Percentiles rank a stretch among this genome's conserved stretches.
phyloP scores from a whole-genome alignment of 768 basidiomycete genomes.

The Boletus reticuloceps region DNA sequence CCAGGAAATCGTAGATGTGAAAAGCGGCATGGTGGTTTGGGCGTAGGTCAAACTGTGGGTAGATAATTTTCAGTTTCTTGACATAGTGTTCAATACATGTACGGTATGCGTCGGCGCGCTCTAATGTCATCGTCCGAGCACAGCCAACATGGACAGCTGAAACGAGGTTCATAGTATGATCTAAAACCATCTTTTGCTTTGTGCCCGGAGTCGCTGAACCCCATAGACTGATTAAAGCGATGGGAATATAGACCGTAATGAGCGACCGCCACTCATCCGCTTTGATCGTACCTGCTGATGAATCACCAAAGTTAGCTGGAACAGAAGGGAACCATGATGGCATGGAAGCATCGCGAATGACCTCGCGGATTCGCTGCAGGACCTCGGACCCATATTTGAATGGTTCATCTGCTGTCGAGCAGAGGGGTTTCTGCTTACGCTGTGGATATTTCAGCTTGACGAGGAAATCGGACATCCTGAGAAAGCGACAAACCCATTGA shows the following conservation, averaged over 20 bases:
- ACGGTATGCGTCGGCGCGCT: conserved; percentile 11
- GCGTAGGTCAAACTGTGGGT: conserved; percentile 10
- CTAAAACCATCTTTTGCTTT: background rate
- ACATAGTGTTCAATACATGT: conserved; percentile 21
- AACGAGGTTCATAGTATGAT: conserved; percentile 32
- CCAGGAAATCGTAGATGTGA: conserved; percentile 32
- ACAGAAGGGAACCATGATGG: background rate
- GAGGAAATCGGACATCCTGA: too few species aligned
- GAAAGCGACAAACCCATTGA: background rate
- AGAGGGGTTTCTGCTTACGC: too few species aligned
- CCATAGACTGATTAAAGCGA: background rate
- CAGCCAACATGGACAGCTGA: conserved; percentile 24
- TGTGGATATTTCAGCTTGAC: too few species aligned
- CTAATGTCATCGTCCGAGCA: conserved; percentile 6
- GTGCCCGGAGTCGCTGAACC: background rate
- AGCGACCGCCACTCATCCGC: background rate
- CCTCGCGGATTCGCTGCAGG: background rate
- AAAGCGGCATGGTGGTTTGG: conserved; percentile 34
- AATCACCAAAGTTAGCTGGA: background rate
- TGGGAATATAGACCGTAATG: background rate
- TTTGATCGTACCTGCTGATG: background rate
- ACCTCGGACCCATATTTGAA: background rate
- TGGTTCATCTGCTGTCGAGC: background rate
- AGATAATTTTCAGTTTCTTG: conserved; percentile 14
- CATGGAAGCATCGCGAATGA: background rate